These are phyloP conservation scores for Rosellinia necatrix DNA, from an alignment of 2,329 filamentous ascomycete genomes.

Conservation along the genomic window DNA sequence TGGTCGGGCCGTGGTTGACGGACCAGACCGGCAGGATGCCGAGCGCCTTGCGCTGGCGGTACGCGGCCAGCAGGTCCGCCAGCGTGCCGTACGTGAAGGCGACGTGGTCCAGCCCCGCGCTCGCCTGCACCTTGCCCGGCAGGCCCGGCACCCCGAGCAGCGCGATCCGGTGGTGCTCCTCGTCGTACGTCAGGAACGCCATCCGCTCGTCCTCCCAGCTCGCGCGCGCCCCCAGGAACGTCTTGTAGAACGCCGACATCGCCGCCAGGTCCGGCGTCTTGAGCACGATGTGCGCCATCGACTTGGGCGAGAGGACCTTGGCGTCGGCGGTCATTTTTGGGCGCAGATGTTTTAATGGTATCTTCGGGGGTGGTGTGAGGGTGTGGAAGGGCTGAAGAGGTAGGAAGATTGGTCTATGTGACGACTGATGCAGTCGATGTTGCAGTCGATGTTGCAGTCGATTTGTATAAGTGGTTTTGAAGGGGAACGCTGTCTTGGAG, in stretches of 20 bases:
- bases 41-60: slow-evolving; percentile 42
- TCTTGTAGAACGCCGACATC: slow-evolving; percentile 45
- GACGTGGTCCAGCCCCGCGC: slow-evolving; percentile 47
- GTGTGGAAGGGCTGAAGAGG: too few species aligned
- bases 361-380: too few species aligned
- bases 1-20: slow-evolving; percentile 54
- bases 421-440: too few species aligned
- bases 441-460: too few species aligned
- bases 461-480: too few species aligned
- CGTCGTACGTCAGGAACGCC: slow-evolving; percentile 50
- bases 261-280: slow-evolving; percentile 33
- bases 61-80: slow-evolving; percentile 43
- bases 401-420: too few species aligned
- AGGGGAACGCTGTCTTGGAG: too few species aligned
- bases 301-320: slow-evolving; percentile 33
- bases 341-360: background rate
- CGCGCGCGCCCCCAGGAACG: slow-evolving; percentile 43
- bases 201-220: slow-evolving; percentile 34
- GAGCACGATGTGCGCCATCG: slow-evolving; percentile 36
- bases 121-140: slow-evolving; percentile 28
- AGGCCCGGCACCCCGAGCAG: slow-evolving; percentile 40
- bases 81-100: slow-evolving; percentile 47
- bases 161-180: slow-evolving; percentile 54
- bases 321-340: slow-evolving; percentile 24
- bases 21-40: slow-evolving; percentile 48